Evolutionary conservation across 768 basidiomycete species (phyloP).

Genomic region (Hericium alpestre): DNA sequence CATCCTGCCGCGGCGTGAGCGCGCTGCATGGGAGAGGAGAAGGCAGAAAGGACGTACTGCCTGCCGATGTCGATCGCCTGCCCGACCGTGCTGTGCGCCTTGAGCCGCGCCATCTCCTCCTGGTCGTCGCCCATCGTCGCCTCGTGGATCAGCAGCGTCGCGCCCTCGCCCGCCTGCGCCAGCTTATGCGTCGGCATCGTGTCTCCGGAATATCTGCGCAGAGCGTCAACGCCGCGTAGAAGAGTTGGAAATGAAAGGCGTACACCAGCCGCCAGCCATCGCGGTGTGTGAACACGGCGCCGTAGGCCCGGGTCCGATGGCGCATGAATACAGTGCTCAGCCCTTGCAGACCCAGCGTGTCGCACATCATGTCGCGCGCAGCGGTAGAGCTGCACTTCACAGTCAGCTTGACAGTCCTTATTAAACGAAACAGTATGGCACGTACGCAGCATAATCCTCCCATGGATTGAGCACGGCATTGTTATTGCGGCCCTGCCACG

Average conservation of each 20-base stretch:
- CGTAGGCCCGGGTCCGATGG: slow-evolving; percentile 12
- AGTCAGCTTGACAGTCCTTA: neutral
- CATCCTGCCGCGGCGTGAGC: slow-evolving; percentile 46
- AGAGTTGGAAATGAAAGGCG: neutral
- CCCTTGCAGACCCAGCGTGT: slow-evolving; percentile 4
- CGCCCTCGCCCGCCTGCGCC: slow-evolving; percentile 48
- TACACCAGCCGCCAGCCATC: slow-evolving; percentile 14
- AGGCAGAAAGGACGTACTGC: slow-evolving; percentile 33
- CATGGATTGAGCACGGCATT: neutral
- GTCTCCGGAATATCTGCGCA: slow-evolving; percentile 81
- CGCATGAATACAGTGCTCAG: slow-evolving; percentile 9
- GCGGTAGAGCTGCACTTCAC: slow-evolving; percentile 6
- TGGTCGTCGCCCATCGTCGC: slow-evolving; percentile 87
- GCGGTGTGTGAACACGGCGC: slow-evolving; percentile 7
- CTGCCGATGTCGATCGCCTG: slow-evolving; percentile 76
- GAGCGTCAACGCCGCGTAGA: slow-evolving; percentile 11
- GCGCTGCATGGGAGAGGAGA: slow-evolving; percentile 2
- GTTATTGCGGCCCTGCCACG: neutral
- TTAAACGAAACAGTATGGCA: too few species aligned
- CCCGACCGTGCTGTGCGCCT: slow-evolving; percentile 84
- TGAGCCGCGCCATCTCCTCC: slow-evolving; percentile 54
- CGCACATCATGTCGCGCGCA: slow-evolving; percentile 9
- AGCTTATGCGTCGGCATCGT: slow-evolving; percentile 69
- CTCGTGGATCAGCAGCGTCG: slow-evolving; percentile 87
- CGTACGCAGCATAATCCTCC: neutral